These are phyloP conservation scores for Aspergillus incahuasiensis DNA, from an alignment of 495 filamentous ascomycete genomes.

Conservation along the genomic window DNA sequence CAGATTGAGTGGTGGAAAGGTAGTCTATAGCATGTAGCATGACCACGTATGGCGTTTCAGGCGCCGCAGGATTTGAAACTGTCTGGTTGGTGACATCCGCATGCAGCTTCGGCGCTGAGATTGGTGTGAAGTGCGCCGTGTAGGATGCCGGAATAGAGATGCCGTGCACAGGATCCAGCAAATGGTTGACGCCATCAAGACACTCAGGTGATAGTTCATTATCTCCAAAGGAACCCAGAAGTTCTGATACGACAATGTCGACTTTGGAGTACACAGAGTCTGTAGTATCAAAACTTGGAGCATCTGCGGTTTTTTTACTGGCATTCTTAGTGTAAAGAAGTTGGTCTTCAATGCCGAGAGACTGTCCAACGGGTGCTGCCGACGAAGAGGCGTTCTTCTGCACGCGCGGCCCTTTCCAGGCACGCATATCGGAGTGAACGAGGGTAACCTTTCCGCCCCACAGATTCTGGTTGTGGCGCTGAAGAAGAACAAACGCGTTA, in stretches of 20 bases:
- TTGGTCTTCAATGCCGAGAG: constrained; percentile 30
- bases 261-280: constrained; percentile 53
- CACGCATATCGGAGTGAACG: constrained; percentile 94
- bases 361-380: constrained; percentile 26
- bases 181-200: constrained; percentile 81
- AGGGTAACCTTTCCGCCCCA: constrained; percentile 77
- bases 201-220: constrained; percentile 91
- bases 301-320: constrained; percentile 12
- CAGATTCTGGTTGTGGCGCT: constrained; percentile 70
- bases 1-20: constrained; percentile 48
- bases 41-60: constrained; percentile 86
- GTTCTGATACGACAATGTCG: constrained; percentile 90
- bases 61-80: constrained; percentile 59
- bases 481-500: constrained; percentile 89
- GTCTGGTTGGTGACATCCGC: constrained; percentile 66
- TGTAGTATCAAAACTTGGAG: background rate
- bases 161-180: constrained; percentile 70
- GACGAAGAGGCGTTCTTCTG: constrained; percentile 10
- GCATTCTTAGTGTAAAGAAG: constrained; percentile 25
- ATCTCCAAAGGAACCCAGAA: constrained; percentile 88
- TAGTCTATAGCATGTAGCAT: constrained; percentile 87
- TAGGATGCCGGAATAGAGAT: constrained; percentile 93
- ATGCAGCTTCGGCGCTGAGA: constrained; percentile 82
- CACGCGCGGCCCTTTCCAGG: constrained; percentile 70
- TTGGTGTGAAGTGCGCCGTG: constrained; percentile 83